Percentiles rank a stretch among this genome's conserved stretches.
These are phyloP conservation scores for Apiospora pterosperma DNA, from an alignment of 2,329 filamentous ascomycete genomes.

Conservation along the genomic window DNA sequence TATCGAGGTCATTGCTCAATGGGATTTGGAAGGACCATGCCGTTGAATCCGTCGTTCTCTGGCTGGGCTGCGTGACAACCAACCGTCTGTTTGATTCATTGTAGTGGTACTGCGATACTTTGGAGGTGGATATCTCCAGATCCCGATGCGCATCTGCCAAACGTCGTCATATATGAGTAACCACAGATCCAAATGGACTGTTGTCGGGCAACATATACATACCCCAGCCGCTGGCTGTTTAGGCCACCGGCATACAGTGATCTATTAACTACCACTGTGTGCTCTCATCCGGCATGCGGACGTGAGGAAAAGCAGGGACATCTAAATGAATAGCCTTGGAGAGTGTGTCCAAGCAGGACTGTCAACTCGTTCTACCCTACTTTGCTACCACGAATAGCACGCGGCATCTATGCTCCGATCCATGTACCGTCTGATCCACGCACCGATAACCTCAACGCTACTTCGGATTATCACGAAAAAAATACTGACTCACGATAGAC, in stretches of 20 bases:
- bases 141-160: background rate
- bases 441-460: background rate
- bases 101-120: background rate
- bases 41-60: background rate
- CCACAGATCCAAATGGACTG: background rate
- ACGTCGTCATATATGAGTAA: background rate
- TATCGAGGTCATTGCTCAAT: background rate
- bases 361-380: background rate
- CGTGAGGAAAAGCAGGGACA: background rate
- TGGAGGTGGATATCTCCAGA: background rate
- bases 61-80: background rate
- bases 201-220: background rate
- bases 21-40: background rate
- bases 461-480: background rate
- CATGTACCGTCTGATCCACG: background rate
- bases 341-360: background rate
- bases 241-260: background rate
- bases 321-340: background rate
- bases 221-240: background rate
- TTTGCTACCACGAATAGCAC: background rate
- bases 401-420: background rate
- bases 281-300: no score
- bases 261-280: background rate
- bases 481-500: background rate
- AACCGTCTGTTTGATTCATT: no score